These are phyloP conservation scores for Croton setiger DNA, from an alignment of 441 rosid species.

Conservation along the genomic window DNA sequence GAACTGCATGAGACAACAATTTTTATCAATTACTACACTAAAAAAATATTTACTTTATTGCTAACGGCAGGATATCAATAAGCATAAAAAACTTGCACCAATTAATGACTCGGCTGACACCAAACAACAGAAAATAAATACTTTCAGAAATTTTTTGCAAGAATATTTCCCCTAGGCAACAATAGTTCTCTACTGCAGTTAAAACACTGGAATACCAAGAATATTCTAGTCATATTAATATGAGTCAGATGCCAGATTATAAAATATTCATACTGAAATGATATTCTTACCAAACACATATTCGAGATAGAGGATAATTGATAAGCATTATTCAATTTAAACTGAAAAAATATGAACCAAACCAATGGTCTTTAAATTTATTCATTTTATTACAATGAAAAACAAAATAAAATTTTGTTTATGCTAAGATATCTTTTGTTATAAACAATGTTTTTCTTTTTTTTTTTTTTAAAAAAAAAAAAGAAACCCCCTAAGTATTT, in stretches of 20 bases:
- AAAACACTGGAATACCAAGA: background rate
- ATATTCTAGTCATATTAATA: background rate
- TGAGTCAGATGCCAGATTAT: background rate
- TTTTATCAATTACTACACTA: slow-evolving; percentile 3
- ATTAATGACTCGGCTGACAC: background rate
- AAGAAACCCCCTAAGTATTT: background rate
- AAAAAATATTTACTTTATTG: background rate
- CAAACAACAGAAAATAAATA: background rate
- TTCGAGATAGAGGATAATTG: background rate
- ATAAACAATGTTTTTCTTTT: too few relatives aligned
- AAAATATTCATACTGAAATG: background rate
- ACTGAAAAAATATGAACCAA: background rate
- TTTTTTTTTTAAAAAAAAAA: too few relatives aligned
- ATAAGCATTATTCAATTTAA: background rate
- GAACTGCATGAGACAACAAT: slow-evolving; percentile 55
- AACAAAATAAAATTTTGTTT: too few relatives aligned
- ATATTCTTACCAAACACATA: background rate
- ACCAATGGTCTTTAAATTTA: background rate
- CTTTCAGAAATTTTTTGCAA: background rate
- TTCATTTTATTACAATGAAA: too few relatives aligned
- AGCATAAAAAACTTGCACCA: background rate
- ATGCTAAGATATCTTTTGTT: too few relatives aligned
- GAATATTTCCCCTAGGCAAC: background rate
- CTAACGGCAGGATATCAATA: background rate
- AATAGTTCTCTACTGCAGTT: background rate